Conservation (phyloP, 176 grass and related monocot genomes). For the Thalia dealbata region DNA sequence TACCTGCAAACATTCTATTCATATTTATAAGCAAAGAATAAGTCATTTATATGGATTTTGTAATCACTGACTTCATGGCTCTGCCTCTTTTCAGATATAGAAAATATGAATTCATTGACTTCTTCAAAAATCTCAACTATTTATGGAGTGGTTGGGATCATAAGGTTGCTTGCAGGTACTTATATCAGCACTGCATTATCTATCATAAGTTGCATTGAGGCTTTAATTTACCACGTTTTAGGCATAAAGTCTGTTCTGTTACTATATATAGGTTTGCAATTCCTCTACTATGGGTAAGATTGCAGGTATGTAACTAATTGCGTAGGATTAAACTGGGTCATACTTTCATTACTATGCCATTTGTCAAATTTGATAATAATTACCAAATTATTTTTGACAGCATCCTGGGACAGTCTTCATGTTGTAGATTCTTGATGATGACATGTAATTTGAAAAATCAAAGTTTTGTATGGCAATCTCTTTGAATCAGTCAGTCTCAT, state of each 20-base stretch:
- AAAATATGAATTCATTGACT: slow-evolving; percentile 23
- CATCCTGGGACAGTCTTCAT: not conserved
- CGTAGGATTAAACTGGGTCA: not conserved
- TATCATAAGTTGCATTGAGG: not conserved
- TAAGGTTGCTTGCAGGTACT: slow-evolving; percentile 48
- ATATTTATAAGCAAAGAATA: not conserved
- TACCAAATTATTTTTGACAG: not conserved
- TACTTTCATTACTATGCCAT: not conserved
- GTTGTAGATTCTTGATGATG: not conserved
- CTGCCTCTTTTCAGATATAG: slow-evolving; percentile 10
- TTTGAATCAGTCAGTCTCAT: not conserved
- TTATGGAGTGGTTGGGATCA: slow-evolving; percentile 39
- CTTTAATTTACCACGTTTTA: not conserved
- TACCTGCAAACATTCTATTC: not conserved
- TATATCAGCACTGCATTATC: not conserved
- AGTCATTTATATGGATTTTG: not conserved
- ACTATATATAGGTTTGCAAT: not conserved
- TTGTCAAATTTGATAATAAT: not conserved
- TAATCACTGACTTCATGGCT: slow-evolving; percentile 5
- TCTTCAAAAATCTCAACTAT: slow-evolving; percentile 35
- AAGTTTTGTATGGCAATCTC: not conserved
- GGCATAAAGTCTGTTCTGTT: not conserved
- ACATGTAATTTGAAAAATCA: not conserved
- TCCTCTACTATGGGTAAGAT: not conserved
- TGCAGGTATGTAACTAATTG: not conserved